Conservation (phyloP, 2,329 filamentous ascomycete species). For the Cladosporium phlei region DNA sequence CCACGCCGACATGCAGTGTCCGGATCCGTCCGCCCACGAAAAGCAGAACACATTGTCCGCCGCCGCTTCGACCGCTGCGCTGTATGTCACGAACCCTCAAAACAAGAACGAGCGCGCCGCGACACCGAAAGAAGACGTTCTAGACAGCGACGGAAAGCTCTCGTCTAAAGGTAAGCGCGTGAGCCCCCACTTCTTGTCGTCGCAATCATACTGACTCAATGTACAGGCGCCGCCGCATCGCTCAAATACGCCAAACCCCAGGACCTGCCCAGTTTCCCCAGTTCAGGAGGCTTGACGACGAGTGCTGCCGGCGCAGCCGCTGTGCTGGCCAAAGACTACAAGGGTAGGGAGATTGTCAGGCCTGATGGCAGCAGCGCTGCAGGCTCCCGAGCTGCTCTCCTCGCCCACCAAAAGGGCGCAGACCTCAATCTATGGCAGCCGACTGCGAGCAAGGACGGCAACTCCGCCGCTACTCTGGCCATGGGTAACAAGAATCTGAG, state of each 20-base stretch:
- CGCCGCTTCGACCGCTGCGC: slow-evolving; percentile 57
- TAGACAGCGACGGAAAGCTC: slow-evolving; percentile 52
- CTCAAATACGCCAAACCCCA: slow-evolving; percentile 68
- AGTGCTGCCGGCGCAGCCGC: slow-evolving; percentile 58
- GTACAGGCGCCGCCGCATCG: slow-evolving; percentile 54
- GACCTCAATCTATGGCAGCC: slow-evolving; percentile 51
- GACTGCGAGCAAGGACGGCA: slow-evolving; percentile 49
- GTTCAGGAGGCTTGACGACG: slow-evolving; percentile 64
- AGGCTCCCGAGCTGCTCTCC: slow-evolving; percentile 69
- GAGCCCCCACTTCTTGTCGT: not conserved
- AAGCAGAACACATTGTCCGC: slow-evolving; percentile 38
- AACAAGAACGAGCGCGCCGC: slow-evolving; percentile 18
- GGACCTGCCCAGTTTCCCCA: slow-evolving; percentile 71
- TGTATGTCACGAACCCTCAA: slow-evolving; percentile 48
- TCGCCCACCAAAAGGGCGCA: slow-evolving; percentile 54
- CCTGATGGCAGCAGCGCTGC: slow-evolving; percentile 56
- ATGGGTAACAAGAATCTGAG: slow-evolving; percentile 51
- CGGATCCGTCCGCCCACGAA: slow-evolving; percentile 43
- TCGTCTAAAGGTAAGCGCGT: slow-evolving; percentile 53
- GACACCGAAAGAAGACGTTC: slow-evolving; percentile 30
- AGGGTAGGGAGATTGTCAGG: slow-evolving; percentile 58
- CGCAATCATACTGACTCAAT: slow-evolving; percentile 16
- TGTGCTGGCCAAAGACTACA: slow-evolving; percentile 55
- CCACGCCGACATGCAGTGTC: slow-evolving; percentile 26
- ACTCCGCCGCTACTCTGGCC: slow-evolving; percentile 66